A percentile compares a stretch with the other conserved stretches of the same genome.
phyloP scores from a whole-genome alignment of 345 rosid genomes.

The Brassica napus region Da-Ae NC_063452.1:55232001-55232500 shows the following conservation, averaged over 20 bases:
- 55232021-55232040: background rate
- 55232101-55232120: background rate
- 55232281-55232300: background rate
- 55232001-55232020: background rate
- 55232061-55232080: background rate
- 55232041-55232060: background rate
- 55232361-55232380: background rate
- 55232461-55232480: background rate
- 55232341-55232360: background rate
- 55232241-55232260: background rate
- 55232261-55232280: background rate
- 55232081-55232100: background rate
- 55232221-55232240: background rate
- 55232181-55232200: slow-evolving; percentile 1
- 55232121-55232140: background rate
- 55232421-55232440: background rate
- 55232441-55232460: background rate
- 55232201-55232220: background rate
- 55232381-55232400: background rate
- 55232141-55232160: background rate
- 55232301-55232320: background rate
- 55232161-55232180: background rate
- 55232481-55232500: background rate
- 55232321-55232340: background rate
- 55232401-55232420: background rate